A percentile compares a stretch with the other conserved stretches of the same genome.
These are phyloP conservation scores for Malania oleifera DNA, from an alignment of 164 flowering plant genomes.

Conservation along the genomic window DNA sequence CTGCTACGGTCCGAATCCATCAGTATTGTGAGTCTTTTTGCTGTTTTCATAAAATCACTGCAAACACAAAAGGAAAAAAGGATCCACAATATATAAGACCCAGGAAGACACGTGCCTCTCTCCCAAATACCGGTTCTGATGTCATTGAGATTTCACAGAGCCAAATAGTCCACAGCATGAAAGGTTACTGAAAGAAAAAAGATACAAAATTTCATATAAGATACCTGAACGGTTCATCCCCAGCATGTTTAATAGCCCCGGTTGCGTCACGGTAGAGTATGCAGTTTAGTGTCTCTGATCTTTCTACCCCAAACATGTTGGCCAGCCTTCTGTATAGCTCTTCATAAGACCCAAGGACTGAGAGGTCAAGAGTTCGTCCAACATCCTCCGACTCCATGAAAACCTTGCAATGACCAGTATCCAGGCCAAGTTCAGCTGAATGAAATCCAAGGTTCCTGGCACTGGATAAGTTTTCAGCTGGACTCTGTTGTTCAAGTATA, in stretches of 20 bases:
- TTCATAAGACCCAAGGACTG: constrained; percentile 70
- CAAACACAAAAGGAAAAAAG: constrained; percentile 10
- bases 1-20: constrained; percentile 37
- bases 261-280: constrained; percentile 56
- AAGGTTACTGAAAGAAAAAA: neutral
- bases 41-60: constrained; percentile 56
- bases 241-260: constrained; percentile 56
- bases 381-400: constrained; percentile 77
- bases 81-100: neutral
- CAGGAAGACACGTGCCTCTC: neutral
- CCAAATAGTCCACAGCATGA: neutral
- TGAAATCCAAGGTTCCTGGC: constrained; percentile 25
- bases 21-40: constrained; percentile 52
- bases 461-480: constrained; percentile 25
- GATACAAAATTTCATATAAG: neutral
- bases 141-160: neutral
- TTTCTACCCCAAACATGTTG: constrained; percentile 57
- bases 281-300: constrained; percentile 35
- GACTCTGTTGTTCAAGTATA: constrained; percentile 11
- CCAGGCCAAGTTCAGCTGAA: constrained; percentile 31
- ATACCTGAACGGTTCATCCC: constrained; percentile 82
- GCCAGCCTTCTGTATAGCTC: constrained; percentile 56
- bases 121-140: neutral
- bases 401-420: constrained; percentile 69
- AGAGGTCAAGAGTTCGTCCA: constrained; percentile 76